Evolutionary conservation across 2,329 filamentous ascomycete genomes (phyloP), one percentile per base, ranked within the genome.

Genomic region (Xylariaceae sp.): DNA sequence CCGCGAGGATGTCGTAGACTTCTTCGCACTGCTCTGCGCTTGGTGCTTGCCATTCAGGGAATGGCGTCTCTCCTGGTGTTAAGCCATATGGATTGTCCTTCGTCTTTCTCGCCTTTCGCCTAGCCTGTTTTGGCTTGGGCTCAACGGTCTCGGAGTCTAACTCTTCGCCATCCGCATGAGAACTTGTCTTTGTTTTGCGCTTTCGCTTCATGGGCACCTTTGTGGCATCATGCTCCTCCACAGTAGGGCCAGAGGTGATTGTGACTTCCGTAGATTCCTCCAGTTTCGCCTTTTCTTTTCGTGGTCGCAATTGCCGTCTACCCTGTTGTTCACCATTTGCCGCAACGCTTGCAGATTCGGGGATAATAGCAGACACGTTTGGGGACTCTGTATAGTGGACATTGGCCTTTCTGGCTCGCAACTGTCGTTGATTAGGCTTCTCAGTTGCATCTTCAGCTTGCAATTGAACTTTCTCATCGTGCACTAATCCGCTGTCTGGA

Each of bases 21-120:
- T 88, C 81, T 60, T 87, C 79, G 67, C 90, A 93, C 64, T 90
- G 85, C 48, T 86, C 82, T 0, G 79, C 66, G 0, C 87, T 91
- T 0, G 91, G 91, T 52, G 79, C 81, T 2, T 71, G 64, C 70
- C 84, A 88, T 54, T 87, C 78, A 0, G 89, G 89, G 61, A 88
- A 96, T 0, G 90, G 91, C 1, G 85, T 81, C 50, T 67, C 65
- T 20, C 83, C 82, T 21, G 81, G 81, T 2, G 77, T 84, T 23
- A 86, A 67, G 12, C 81, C 78, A 54, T 85, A 85, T 2, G 74
- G 74, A 49, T 79, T 75, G 5, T 70, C 67, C 50, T 70, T 69
- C 1, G 70, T 70, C 50, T 66, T 70, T 44, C 64, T 60, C 3
- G 65, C 61, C 41, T 61, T 57, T n/a, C 57, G 63, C 47, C 60